Base-by-base conservation (phyloP, 345 rosid genomes). In the Cardamine resedifolia region DNA sequence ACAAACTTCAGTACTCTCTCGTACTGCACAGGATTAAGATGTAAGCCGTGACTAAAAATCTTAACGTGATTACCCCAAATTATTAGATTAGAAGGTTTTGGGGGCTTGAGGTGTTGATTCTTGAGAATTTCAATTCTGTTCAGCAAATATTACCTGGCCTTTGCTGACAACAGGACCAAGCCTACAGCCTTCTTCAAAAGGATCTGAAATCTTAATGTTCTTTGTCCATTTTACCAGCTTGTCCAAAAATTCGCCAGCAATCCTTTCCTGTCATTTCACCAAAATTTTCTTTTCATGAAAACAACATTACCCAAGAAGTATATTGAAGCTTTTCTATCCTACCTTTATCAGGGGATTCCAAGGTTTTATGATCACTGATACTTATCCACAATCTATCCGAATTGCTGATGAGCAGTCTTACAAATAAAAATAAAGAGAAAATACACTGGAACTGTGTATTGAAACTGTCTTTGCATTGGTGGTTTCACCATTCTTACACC, bases 141-240 rank as follows among this genome's bases (percentile, higher is more conserved):
- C 6, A 64, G 75, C 14, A 63, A 19, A 16, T 49, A 60, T 76
- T 79, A 90, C 99, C 94, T 91, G 99, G 12, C 90, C 88, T 79
- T 31, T 77, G 23, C 97, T 91, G 70, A 91, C 90, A 74, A 94
- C 84, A 4, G 98, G 96, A 33, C 98, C 98, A 79, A 94, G 88
- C 83, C 89, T 85, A 84, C 96, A 94, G 55, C 90, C 95, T 77
- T 88, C 96, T 86, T 89, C 93, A 6, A 94, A 76, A 48, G 93
- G 98, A 84, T 91, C 92, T n/a, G 96, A 89, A 52, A 94, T 86
- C 79, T 91, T 89, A 61, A 94, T 80, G 64, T 86, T 91, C 77
- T 87, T 82, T 73, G 80, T 74, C 97, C 98, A 91, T 67, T 85
- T 81, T 43, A 86, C 92, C 72, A 89, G 85, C 81, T 77, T 85